Conservation (phyloP, 129 eudicot genomes). For the Lactuca sativa region DNA sequence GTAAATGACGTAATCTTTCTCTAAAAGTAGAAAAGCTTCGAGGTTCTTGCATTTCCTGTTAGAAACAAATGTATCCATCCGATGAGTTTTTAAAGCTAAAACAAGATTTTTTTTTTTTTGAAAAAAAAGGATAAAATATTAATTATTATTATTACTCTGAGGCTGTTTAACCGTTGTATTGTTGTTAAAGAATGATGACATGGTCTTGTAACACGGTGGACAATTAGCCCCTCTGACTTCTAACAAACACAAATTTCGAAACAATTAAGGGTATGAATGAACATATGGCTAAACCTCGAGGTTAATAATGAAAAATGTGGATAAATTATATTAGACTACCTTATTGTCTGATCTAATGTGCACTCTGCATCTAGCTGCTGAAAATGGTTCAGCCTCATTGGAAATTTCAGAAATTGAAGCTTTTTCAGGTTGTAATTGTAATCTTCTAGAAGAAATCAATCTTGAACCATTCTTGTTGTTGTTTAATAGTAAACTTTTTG, state of each 20-base stretch:
- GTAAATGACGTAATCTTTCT: conserved; percentile 83
- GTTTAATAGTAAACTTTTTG: conserved; percentile 59
- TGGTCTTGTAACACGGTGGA: conserved; percentile 70
- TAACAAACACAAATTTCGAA: conserved; percentile 35
- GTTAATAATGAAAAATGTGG: background rate
- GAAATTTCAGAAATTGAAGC: conserved; percentile 44
- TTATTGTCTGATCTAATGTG: conserved; percentile 49
- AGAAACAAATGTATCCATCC: conserved; percentile 15
- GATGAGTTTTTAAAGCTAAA: conserved; percentile 9
- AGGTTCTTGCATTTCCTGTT: conserved; percentile 75
- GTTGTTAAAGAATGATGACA: conserved; percentile 62
- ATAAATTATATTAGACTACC: conserved; percentile 30
- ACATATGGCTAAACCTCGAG: conserved; percentile 3
- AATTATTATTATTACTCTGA: conserved; percentile 43
- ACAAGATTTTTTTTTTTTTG: background rate
- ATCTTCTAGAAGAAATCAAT: conserved; percentile 69
- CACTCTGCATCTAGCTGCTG: conserved; percentile 88
- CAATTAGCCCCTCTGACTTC: conserved; percentile 59
- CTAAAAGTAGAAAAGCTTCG: conserved; percentile 72
- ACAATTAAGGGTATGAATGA: conserved; percentile 8
- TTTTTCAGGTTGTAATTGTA: conserved; percentile 57
- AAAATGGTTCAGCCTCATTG: conserved; percentile 67
- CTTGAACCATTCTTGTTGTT: conserved; percentile 67
- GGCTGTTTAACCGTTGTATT: conserved; percentile 59
- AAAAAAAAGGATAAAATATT: conserved; percentile 2